phyloP scores from a whole-genome alignment of 164 flowering plant species.

The grape (Vitis vinifera) region DNA sequence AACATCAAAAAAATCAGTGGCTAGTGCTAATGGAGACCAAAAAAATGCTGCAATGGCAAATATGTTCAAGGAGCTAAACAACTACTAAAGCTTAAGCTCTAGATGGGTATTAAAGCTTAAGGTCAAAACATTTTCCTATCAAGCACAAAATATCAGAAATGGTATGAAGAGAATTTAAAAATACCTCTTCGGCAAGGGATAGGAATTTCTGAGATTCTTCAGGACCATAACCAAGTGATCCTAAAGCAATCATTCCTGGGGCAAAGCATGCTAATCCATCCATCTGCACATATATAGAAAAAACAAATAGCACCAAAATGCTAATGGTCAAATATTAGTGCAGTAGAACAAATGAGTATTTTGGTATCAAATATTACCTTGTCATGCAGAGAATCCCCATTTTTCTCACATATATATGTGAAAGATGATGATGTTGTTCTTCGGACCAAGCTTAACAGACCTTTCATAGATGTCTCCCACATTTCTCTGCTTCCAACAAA shows the following conservation, averaged over 20 bases:
- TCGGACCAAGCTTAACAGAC: conserved; percentile 70
- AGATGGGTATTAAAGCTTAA: no score
- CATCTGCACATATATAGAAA: conserved; percentile 63
- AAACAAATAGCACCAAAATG: not conserved
- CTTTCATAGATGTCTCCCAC: conserved; percentile 99
- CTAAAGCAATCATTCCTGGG: conserved; percentile 98
- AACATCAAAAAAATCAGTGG: no score
- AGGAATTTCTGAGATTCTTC: conserved; percentile 61
- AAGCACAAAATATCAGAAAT: no score
- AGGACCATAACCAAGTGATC: conserved; percentile 82
- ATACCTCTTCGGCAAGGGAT: conserved; percentile 97
- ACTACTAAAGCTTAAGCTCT: no score
- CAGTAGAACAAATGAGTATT: not conserved
- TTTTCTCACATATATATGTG: conserved; percentile 90
- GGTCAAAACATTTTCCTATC: no score
- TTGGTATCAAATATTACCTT: conserved; percentile 48
- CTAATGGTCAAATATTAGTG: not conserved
- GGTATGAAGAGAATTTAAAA: no score
- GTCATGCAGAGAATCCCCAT: conserved; percentile 58
- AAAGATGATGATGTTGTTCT: conserved; percentile 87
- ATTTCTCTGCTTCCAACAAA: conserved; percentile 52
- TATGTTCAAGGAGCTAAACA: no score
- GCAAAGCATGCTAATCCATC: conserved; percentile 99
- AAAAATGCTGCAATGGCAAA: no score
- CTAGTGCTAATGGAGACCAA: no score